Conservation (phyloP, 2,329 filamentous ascomycete genomes). For the Parastagonospora nodorum region DNA sequence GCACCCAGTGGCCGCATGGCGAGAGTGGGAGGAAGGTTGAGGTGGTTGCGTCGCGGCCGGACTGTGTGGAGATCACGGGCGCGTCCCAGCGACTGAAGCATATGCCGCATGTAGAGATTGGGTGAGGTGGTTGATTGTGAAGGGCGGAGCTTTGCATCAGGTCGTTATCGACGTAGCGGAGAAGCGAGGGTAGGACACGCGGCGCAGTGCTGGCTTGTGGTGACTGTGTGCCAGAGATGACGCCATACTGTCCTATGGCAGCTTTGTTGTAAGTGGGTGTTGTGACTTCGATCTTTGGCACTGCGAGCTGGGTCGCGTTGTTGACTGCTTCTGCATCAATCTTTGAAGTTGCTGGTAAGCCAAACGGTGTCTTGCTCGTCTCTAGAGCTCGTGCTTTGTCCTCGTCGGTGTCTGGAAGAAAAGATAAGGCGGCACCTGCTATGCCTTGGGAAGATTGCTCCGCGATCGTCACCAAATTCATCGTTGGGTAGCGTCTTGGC, state of each 20-base stretch:
- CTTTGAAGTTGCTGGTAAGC: too few species aligned
- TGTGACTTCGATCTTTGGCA: too few species aligned
- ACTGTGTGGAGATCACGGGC: not conserved
- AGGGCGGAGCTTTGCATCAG: constrained; percentile 10
- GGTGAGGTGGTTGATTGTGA: constrained; percentile 13
- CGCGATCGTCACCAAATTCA: too few species aligned
- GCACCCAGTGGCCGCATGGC: constrained; percentile 31
- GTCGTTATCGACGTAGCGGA: constrained; percentile 28
- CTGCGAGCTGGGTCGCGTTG: too few species aligned
- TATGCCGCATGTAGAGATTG: constrained; percentile 5
- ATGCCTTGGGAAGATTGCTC: too few species aligned
- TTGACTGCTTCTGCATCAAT: too few species aligned
- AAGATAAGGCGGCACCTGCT: too few species aligned
- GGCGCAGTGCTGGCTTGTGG: not conserved
- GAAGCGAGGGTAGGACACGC: constrained; percentile 16
- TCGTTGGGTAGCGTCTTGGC: not conserved
- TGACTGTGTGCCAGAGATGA: not conserved
- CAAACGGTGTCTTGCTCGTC: too few species aligned
- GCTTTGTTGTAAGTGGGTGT: not conserved
- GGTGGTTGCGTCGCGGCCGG: not conserved
- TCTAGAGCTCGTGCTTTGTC: too few species aligned
- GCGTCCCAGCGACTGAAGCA: constrained; percentile 16
- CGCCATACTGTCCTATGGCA: not conserved
- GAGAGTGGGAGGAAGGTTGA: constrained; percentile 24
- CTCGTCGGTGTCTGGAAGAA: too few species aligned